Base-by-base conservation (phyloP, 2,329 filamentous ascomycete genomes). In the Fusarium metavorans region DNA sequence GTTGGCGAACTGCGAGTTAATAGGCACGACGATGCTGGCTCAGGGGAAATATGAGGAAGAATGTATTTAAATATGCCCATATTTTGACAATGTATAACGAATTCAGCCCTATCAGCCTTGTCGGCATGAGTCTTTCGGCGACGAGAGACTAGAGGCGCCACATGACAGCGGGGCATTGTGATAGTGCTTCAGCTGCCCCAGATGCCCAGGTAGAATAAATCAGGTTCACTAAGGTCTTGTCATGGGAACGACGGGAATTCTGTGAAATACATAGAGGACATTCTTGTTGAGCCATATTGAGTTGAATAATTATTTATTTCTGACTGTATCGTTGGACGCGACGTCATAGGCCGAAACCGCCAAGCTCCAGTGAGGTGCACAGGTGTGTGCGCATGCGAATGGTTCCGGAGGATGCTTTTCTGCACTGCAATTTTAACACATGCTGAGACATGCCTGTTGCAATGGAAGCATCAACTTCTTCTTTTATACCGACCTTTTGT, bases 91-190 rank as follows among this genome's bases (percentile, higher is more conserved):
- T 8, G 16, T 4, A 20, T 4, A 43, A 9, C n/a, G 52, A 37
- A 18, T 35, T 63, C 18, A n/a, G 23, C 32, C 34, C 48, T 52
- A 16, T 37, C 41, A 20, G 13, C 7, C 16, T 50, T 18, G 30
- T 25, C 58, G n/a, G 25, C 50, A 54, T 75, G 67, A 76, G 70
- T 76, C 73, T 64, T 74, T 64, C 73, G 73, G 73, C 35, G 60
- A 52, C 18, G 48, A 20, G 48, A 76, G 57, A 25, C 32, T 48
- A 37, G 41, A 48, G 37, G 39, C 54, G 63, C 63, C 63, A 61
- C 43, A 45, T 14, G 32, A 27, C 27, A 56, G 35, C 30, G 27
- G 48, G 48, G 50, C 32, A 10, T 9, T 13, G 30, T 39, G 34
- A 27, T 30, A 16, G 56, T 58, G 34, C 61, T 74, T 56, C 45